Conservation (phyloP, 331 rosid species). For the Ulmus americana region DNA sequence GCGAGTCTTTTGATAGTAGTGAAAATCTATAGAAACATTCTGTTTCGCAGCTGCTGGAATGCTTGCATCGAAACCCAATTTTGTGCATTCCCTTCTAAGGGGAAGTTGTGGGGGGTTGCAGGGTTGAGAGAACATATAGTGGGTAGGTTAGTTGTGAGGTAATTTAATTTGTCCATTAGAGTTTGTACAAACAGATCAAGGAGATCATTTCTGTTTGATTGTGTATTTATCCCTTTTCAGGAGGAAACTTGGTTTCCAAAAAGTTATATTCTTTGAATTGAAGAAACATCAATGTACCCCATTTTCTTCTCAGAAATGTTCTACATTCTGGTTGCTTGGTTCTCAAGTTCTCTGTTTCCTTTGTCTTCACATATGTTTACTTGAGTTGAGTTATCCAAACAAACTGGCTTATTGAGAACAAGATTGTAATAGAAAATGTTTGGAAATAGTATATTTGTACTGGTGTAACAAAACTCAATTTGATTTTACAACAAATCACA, state of each 20-base stretch:
- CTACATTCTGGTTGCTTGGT: neutral
- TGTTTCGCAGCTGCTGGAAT: slow-evolving; percentile 26
- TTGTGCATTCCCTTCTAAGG: slow-evolving; percentile 29
- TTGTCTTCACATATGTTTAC: too few relatives aligned
- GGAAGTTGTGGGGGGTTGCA: slow-evolving; percentile 36
- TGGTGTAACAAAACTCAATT: neutral
- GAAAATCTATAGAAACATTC: slow-evolving; percentile 24
- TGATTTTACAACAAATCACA: neutral
- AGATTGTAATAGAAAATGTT: too few relatives aligned
- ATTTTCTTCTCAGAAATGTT: neutral
- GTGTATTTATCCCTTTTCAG: slow-evolving; percentile 26
- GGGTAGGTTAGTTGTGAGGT: slow-evolving; percentile 24
- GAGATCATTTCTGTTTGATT: slow-evolving; percentile 28
- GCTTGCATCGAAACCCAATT: slow-evolving; percentile 47
- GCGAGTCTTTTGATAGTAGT: slow-evolving; percentile 20
- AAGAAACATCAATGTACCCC: neutral
- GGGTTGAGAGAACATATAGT: slow-evolving; percentile 33
- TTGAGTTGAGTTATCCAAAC: too few relatives aligned
- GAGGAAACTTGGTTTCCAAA: slow-evolving; percentile 6
- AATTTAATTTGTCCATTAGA: slow-evolving; percentile 22
- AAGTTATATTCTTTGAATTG: slow-evolving; percentile 33
- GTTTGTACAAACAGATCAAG: slow-evolving; percentile 43
- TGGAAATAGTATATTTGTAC: too few relatives aligned
- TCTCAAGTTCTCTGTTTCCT: neutral
- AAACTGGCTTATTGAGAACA: too few relatives aligned